Base-by-base conservation (phyloP, 306 rosid genomes). In the Dryas octopetala region DNA sequence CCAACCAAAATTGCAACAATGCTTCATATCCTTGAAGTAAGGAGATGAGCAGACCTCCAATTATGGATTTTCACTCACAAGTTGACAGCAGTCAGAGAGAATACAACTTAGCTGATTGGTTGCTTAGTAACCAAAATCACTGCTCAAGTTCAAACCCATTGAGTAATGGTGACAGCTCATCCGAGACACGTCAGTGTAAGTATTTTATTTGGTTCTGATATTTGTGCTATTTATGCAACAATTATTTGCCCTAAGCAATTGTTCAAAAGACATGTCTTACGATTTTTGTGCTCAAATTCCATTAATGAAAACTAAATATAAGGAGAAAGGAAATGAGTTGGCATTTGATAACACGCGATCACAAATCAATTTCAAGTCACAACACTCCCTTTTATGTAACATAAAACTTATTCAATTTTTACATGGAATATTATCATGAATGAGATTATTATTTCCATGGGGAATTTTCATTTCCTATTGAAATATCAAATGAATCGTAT, bases 101-200 rank as follows among this genome's bases (percentile, higher is more conserved):
- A 32, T 71, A 78, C 73, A 74, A 69, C 70, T 70, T 65, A 40
- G 26, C 51, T n/a, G 62, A 77, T 76, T 75, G 72, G 78, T 83
- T 83, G 72, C 82, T 59, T 67, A 70, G 81, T 72, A 77, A 71
- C 55, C 82, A 78, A 28, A 74, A 63, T 74, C 75, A 74, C 46
- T 62, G 62, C 80, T 75, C 86, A 19, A 74, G 75, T 78, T 80
- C 90, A 44, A 76, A 82, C 80, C 71, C 75, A 53, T 47, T 74
- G 59, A 79, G 64, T 61, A 81, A 69, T 75, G 71, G 77, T 51
- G 61, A 54, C 61, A 74, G 62, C 80, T 58, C 77, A 62, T 71
- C 90, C 45, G 89, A 80, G 79, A 81, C 14, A 77, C 74, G 80
- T 74, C 67, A 66, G 5, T 57, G 96, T 88, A 87, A 87, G 88